Evolutionary conservation across 352 stramenopile genomes (phyloP), one percentile per base, ranked within the genome.

Genomic region (Phytophthora kernoviae): DNA sequence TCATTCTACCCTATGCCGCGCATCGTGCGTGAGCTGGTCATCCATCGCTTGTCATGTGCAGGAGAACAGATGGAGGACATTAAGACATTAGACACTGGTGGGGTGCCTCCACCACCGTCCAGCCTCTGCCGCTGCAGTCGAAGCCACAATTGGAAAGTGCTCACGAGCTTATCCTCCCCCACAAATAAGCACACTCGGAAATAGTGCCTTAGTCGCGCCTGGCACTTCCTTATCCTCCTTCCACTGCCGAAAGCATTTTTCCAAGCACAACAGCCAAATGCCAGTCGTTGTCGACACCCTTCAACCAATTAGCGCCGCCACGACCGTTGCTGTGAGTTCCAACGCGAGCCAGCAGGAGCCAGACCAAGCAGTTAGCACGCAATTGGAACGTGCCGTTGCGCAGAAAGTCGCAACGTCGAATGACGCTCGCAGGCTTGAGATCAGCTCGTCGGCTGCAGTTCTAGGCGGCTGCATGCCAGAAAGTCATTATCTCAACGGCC

Each of bases 201-300:
- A 11, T 34, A 11, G 34, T 12, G 37, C 37, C 8, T 6, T 22
- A 17, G 37, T 43, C 37, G 2, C 15, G 9, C 12, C 15, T 20
- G 15, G 14, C 59, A 63, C 15, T 63, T 47, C 15, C 53, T 61
- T 34, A 54, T 61, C 47, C 32, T 4, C 26, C n/a, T 6, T 26
- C 14, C 1, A 15, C 32, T n/a, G n/a, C n/a, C n/a, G n/a, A n/a
- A n/a, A n/a, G n/a, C n/a, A n/a, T n/a, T n/a, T n/a, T n/a, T n/a
- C n/a, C n/a, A n/a, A 42, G n/a, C 27, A 12, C 17, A 39, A 10
- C 10, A 54, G 11, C 5, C 37, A 43, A 43, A 75, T 75, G 66
- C 39, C 68, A 5, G 37, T 74, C 21, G 60, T 74, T 9, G 36
- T 71, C 11, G 56, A 75, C 59, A 77, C 58, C 36, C 68, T 70